Evolutionary conservation across 2,329 filamentous ascomycete species (phyloP), one percentile per base, ranked within the genome.

Genomic region (Colletotrichum chrysophilum): DNA sequence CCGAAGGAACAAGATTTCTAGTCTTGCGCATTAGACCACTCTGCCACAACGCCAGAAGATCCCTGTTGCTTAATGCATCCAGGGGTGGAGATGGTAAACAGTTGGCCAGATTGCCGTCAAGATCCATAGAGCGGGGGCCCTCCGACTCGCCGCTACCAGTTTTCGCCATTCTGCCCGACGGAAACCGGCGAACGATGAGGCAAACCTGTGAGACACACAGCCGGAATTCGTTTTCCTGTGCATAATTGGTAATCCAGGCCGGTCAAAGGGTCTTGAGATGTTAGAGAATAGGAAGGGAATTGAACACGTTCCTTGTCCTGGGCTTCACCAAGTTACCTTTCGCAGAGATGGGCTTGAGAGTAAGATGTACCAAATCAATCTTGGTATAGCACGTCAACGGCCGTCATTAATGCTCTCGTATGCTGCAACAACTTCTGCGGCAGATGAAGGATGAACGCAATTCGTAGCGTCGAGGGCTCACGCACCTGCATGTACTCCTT

Each of bases 1-100:
- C 69, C 69, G 61, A 71, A 71, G 69, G 69, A 71, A 71, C 69
- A 71, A 71, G 69, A 71, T 71, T 71, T 71, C 69, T 71, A 71
- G 69, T 71, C 69, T 71, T 71, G 69, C 69, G 69, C 69, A 71
- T 71, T 71, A 71, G 69, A 71, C 69, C 69, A 71, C 61, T 71
- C 69, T 71, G 69, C 69, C 69, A 71, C 69, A 71, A 71, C 69
- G 69, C 69, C 69, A n/a, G 34, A 60, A 6, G 10, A 71, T 60
- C 70, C 70, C 70, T 71, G 70, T 48, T 60, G 16, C 5, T 7
- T 26, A 4, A 32, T n/a, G 7, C 18, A 18, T 43, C 48, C 26
- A 21, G 34, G 16, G 26, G 70, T 60, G 62, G 48, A 48, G 34
- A 48, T 65, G n/a, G 0, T 14, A 9, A 0, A 16, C 4, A 2